phyloP scores from a whole-genome alignment of 2,329 filamentous ascomycete genomes.

The Claviceps cyperi region DNA sequence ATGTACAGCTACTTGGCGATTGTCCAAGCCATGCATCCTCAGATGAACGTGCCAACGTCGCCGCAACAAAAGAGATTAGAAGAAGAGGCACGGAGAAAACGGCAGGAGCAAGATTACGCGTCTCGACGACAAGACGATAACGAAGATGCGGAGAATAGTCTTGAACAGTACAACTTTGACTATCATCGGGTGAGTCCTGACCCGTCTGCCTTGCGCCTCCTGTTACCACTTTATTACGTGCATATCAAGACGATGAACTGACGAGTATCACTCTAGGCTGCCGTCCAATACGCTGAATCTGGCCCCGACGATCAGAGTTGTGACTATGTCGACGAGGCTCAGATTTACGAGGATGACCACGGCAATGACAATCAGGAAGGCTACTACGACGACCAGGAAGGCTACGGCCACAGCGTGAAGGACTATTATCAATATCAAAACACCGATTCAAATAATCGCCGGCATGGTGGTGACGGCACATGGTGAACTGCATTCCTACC shows the following conservation, averaged over 20 bases:
- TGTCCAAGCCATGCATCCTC: constrained; percentile 96
- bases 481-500: constrained; percentile 21
- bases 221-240: not conserved
- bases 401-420: constrained; percentile 24
- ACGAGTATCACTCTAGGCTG: constrained; percentile 17
- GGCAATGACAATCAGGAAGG: constrained; percentile 23
- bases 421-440: constrained; percentile 27
- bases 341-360: constrained; percentile 39
- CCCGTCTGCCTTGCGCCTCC: not conserved
- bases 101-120: constrained; percentile 34
- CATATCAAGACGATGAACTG: constrained; percentile 5
- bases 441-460: constrained; percentile 17
- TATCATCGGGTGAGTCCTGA: constrained; percentile 33
- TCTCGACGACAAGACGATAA: constrained; percentile 31
- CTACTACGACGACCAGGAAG: constrained; percentile 25
- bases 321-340: constrained; percentile 37
- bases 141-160: constrained; percentile 31
- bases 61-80: constrained; percentile 54
- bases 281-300: constrained; percentile 32
- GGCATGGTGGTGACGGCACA: constrained; percentile 26
- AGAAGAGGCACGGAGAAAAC: constrained; percentile 36
- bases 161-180: constrained; percentile 38
- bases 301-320: constrained; percentile 24
- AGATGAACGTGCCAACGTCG: constrained; percentile 79
- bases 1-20: constrained; percentile 99